Percentiles rank a stretch among this genome's conserved stretches.
Conservation (phyloP, 106 monocot species). For the Agapanthus africanus region DNA sequence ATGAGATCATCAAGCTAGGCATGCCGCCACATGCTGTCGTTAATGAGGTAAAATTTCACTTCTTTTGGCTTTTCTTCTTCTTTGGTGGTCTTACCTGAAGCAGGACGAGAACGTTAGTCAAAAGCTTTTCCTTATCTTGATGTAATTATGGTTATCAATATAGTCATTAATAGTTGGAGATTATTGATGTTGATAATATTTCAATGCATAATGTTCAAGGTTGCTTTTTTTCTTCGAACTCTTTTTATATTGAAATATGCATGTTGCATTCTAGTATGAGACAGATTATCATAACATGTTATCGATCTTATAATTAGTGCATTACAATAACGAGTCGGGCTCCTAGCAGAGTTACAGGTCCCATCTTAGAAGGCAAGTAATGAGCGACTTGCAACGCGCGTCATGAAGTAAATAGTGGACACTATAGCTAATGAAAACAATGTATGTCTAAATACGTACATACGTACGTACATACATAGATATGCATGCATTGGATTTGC, state of each 20-base stretch:
- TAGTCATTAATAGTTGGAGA: background rate
- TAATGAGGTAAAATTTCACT: conserved; percentile 63
- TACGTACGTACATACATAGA: no score
- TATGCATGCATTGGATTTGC: background rate
- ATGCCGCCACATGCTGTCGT: conserved; percentile 92
- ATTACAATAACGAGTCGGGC: background rate
- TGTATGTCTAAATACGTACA: background rate
- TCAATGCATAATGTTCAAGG: background rate
- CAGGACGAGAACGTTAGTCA: background rate
- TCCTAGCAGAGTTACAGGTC: background rate
- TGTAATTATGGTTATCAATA: conserved; percentile 5
- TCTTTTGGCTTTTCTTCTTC: background rate
- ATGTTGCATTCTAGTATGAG: background rate
- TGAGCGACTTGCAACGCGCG: background rate
- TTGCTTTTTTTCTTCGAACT: no score
- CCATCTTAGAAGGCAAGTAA: background rate
- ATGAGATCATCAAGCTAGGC: conserved; percentile 81
- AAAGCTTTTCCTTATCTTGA: conserved; percentile 1
- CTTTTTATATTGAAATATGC: conserved; percentile 1
- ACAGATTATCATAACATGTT: background rate
- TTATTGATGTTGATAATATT: background rate
- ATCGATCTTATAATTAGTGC: background rate
- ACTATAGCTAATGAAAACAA: background rate
- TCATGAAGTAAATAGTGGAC: background rate
- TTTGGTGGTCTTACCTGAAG: background rate